Evolutionary conservation across 768 basidiomycete genomes (phyloP).

Genomic region (Rhizopogon roseolus): DNA sequence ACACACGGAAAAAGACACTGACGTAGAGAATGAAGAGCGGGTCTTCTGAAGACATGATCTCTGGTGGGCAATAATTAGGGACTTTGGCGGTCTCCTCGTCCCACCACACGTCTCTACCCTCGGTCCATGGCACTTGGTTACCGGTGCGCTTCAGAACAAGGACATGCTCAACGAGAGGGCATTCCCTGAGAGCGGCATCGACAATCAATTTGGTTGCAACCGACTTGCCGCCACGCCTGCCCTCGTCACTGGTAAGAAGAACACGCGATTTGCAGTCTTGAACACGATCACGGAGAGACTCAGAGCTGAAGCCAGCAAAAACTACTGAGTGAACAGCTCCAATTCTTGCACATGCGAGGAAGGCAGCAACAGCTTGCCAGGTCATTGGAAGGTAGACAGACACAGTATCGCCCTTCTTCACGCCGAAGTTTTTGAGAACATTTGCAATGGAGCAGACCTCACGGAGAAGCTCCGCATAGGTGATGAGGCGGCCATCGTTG

Average conservation of each 20-base stretch:
- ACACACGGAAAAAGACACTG: constrained; percentile 28
- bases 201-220: constrained; percentile 95
- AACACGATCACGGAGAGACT: constrained; percentile 89
- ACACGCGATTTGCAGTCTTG: constrained; percentile 86
- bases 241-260: constrained; percentile 96
- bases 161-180: constrained; percentile 84
- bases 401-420: constrained; percentile 94
- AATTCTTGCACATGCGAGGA: constrained; percentile 96
- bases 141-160: constrained; percentile 89
- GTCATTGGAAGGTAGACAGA: constrained; percentile 93
- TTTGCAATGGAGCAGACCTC: constrained; percentile 90
- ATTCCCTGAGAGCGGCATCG: constrained; percentile 83
- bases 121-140: constrained; percentile 70
- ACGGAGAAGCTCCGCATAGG: constrained; percentile 81
- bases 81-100: constrained; percentile 87
- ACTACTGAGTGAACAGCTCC: constrained; percentile 97
- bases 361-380: constrained; percentile 93
- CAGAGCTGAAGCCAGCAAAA: constrained; percentile 95
- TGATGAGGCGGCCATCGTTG: constrained; percentile 66
- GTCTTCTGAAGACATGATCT: constrained; percentile 89
- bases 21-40: constrained; percentile 99
- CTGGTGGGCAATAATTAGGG: constrained; percentile 82
- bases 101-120: constrained; percentile 94
- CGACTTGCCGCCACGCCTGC: constrained; percentile 86
- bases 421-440: constrained; percentile 81